Evolutionary conservation across 208 protist genomes (phyloP).

Genomic region (Leishmania aethiopica): DNA sequence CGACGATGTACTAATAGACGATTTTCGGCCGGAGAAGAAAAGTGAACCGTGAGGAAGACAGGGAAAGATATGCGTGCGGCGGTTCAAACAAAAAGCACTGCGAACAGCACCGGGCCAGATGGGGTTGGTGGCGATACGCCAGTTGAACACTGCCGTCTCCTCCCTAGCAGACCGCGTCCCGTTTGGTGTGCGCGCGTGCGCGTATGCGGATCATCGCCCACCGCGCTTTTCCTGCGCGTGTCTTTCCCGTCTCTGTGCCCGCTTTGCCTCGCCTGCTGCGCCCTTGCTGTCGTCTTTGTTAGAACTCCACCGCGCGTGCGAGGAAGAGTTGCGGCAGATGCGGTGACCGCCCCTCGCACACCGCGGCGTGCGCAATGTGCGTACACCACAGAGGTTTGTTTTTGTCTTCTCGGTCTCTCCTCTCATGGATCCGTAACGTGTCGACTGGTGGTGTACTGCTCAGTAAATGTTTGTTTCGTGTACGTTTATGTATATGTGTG

Average conservation of each 20-base stretch:
- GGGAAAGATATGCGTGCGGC: background rate
- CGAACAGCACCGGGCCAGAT: background rate
- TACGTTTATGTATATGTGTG: background rate
- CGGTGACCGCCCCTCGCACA: background rate
- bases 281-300: conserved; percentile 2
- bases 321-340: background rate
- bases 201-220: background rate
- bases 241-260: background rate
- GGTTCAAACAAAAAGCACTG: background rate
- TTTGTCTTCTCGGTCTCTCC: background rate
- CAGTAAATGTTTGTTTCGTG: background rate
- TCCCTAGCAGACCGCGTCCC: background rate
- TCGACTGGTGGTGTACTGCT: background rate
- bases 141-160: too few relatives aligned
- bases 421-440: background rate
- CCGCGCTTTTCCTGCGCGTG: background rate
- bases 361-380: background rate
- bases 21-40: background rate
- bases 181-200: background rate
- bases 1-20: conserved; percentile 14
- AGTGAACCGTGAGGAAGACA: background rate
- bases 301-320: background rate
- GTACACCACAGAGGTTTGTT: background rate
- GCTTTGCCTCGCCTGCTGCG: background rate
- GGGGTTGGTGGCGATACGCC: too few relatives aligned